Evolutionary conservation across 352 stramenopile genomes (phyloP).

Genomic region (Phytophthora citrophthora): DNA sequence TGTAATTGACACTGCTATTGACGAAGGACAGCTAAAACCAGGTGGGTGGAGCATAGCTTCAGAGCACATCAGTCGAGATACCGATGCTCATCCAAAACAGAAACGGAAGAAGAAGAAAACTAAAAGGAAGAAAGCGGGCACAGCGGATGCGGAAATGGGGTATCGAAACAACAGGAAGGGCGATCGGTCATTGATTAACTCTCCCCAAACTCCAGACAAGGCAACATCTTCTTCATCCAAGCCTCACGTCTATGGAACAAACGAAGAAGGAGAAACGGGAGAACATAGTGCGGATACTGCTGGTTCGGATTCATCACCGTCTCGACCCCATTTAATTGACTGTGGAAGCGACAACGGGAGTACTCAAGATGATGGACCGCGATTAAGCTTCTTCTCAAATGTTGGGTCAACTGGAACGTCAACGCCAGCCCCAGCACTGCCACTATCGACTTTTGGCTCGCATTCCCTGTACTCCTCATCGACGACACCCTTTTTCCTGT

Average conservation of each 20-base stretch:
- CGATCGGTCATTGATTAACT: not conserved
- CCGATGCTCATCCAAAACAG: constrained; percentile 13
- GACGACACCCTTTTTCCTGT: constrained; percentile 61
- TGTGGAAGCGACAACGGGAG: constrained; percentile 19
- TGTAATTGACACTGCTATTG: constrained; percentile 51
- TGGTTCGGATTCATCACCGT: constrained; percentile 34
- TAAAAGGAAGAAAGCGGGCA: constrained; percentile 28
- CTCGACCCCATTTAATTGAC: constrained; percentile 25
- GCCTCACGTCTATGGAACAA: not conserved
- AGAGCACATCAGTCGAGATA: constrained; percentile 1
- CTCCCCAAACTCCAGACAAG: constrained; percentile 13
- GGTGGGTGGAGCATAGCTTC: constrained; percentile 23
- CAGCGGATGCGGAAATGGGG: not conserved
- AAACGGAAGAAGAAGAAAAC: constrained; percentile 42
- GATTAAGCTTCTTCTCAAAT: constrained; percentile 46
- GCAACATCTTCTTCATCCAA: not conserved
- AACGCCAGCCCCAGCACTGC: constrained; percentile 25
- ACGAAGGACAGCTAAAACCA: constrained; percentile 13
- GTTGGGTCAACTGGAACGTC: constrained; percentile 37
- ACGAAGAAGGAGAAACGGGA: constrained; percentile 20
- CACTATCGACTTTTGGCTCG: constrained; percentile 47
- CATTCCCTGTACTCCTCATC: constrained; percentile 55
- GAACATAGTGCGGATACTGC: constrained; percentile 33
- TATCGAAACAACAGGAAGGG: not conserved
- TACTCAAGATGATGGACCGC: constrained; percentile 31